Base-by-base conservation (phyloP, 2,329 filamentous ascomycete genomes). In the Cordyceps sp. region DNA sequence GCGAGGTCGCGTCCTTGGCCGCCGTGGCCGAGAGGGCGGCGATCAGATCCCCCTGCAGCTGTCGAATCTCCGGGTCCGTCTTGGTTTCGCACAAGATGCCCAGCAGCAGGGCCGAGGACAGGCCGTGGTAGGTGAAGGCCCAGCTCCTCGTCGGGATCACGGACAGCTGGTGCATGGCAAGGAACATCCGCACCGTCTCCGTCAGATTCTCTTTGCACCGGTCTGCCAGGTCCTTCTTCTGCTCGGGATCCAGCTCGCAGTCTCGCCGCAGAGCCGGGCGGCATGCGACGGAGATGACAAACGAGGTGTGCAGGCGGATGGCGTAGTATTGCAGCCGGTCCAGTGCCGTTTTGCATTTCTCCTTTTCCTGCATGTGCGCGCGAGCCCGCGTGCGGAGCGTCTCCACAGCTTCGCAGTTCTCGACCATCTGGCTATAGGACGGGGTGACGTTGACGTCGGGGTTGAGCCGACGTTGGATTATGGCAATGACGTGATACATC, bases 131-230 rank as follows among this genome's bases (percentile, higher is more conserved):
- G 1, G 73, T 78, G 37, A 77, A 77, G 0, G 73, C 72, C 73
- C 73, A 78, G 35, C 69, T 76, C 18, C 73, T 59, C 0, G 73
- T 78, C 1, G 73, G 73, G 29, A 77, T 76, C 8, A 73, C 67
- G 2, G 71, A 76, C 20, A 78, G 54, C 39, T 75, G 72, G 47
- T 78, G 72, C 73, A 78, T 78, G 13, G 72, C 69, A 16, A 78
- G 55, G 44, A 77, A 78, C 72, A 77, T 78, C 26, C 69, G 64
- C 10, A 78, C 72, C 10, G 72, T 77, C 45, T 77, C 71, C 6
- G 69, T 69, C 18, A 78, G 54, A 43, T 75, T 76, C 13, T 57
- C 52, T 45, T 73, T 74, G 55, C 73, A 78, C 35, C 64, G 63
- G 19, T 68, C 62, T 2, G 67, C 66, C 1, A 78, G 54, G 1